Percentiles rank a stretch among this genome's conserved stretches.
Conservation (phyloP, 371 early-diverging fungal species). For the Rhizopus microsporus region DNA sequence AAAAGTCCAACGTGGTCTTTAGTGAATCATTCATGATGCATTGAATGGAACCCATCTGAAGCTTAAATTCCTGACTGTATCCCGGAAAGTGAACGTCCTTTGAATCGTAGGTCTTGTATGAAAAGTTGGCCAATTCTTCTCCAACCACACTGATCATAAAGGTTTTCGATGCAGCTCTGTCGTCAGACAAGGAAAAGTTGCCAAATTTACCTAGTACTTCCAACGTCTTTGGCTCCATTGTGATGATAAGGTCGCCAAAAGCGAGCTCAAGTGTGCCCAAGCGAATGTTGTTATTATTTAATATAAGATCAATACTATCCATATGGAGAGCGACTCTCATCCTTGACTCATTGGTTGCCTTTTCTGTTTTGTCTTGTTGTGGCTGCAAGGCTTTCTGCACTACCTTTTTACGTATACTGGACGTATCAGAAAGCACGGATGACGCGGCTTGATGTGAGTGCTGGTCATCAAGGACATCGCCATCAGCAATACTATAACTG, state of each 20-base stretch:
- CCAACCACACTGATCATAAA: constrained; percentile 72
- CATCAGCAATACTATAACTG: not conserved
- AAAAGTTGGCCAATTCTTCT: constrained; percentile 74
- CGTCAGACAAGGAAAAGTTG: constrained; percentile 67
- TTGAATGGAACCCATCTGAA: constrained; percentile 69
- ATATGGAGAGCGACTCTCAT: constrained; percentile 68
- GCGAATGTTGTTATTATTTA: constrained; percentile 64
- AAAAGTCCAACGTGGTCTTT: constrained; percentile 55
- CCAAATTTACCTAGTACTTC: constrained; percentile 72
- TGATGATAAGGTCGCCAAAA: constrained; percentile 56
- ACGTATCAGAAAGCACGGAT: not conserved
- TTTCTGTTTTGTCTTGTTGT: not conserved
- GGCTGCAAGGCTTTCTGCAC: not conserved
- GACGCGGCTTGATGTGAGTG: not conserved
- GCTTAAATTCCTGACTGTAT: constrained; percentile 63
- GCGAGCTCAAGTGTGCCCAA: constrained; percentile 67
- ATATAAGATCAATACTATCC: constrained; percentile 63
- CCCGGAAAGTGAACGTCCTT: constrained; percentile 57
- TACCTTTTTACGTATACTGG: not conserved
- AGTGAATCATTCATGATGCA: constrained; percentile 62
- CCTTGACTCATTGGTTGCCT: constrained; percentile 26
- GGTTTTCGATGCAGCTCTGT: constrained; percentile 32
- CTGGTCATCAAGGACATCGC: constrained; percentile 15
- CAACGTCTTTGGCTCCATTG: constrained; percentile 50
- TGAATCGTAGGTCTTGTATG: constrained; percentile 66